Evolutionary conservation across 2,329 filamentous ascomycete genomes (phyloP).

Genomic region (Hansfordia pulvinata): DNA sequence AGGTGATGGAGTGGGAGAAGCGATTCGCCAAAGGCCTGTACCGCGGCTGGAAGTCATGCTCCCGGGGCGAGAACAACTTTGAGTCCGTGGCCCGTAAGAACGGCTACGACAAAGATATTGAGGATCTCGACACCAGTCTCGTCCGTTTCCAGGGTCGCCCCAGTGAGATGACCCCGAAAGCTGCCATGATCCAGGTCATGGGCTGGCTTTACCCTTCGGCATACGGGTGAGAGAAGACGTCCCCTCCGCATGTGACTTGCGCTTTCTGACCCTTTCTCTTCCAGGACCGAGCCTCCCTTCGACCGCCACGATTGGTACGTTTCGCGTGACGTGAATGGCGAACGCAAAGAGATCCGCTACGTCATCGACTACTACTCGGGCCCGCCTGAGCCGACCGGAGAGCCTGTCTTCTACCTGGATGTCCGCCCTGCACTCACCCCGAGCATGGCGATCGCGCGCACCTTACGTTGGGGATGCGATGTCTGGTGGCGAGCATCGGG

Average conservation of each 20-base stretch:
- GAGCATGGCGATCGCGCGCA: slow-evolving; percentile 63
- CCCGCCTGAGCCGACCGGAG: slow-evolving; percentile 66
- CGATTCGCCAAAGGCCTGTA: slow-evolving; percentile 64
- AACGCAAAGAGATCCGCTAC: slow-evolving; percentile 71
- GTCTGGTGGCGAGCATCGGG: slow-evolving; percentile 87
- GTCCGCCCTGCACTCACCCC: slow-evolving; percentile 83
- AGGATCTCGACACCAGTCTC: slow-evolving; percentile 53
- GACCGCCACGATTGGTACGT: slow-evolving; percentile 98
- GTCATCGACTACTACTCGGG: slow-evolving; percentile 95
- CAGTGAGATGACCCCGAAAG: slow-evolving; percentile 83
- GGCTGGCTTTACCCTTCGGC: slow-evolving; percentile 66
- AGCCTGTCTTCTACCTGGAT: slow-evolving; percentile 92
- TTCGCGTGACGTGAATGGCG: slow-evolving; percentile 53
- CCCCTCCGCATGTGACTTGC: no score
- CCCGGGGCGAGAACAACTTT: slow-evolving; percentile 56
- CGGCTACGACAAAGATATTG: slow-evolving; percentile 36
- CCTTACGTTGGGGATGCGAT: slow-evolving; percentile 83
- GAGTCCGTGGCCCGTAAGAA: slow-evolving; percentile 20
- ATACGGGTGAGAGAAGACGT: slow-evolving; percentile 65
- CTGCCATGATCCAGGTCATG: slow-evolving; percentile 67
- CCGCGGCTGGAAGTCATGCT: slow-evolving; percentile 61
- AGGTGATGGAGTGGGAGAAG: slow-evolving; percentile 89
- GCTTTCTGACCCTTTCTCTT: no score
- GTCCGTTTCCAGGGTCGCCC: slow-evolving; percentile 83
- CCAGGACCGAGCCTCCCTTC: slow-evolving; percentile 71